These are phyloP conservation scores for Pichia rugopelliculosa DNA, from an alignment of 805 yeast genomes.

Conservation along the genomic window DNA sequence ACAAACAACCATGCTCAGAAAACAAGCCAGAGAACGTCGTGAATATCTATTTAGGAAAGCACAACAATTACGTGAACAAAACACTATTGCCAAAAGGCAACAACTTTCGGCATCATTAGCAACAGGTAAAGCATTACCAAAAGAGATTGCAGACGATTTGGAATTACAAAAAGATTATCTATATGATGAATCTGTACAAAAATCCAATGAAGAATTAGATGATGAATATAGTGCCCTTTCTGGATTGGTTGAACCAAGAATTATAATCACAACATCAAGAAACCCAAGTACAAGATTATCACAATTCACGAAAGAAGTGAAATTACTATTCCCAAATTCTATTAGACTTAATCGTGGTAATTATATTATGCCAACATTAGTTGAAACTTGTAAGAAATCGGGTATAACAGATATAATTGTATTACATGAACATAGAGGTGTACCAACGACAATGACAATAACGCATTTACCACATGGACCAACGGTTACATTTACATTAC, in stretches of 20 bases:
- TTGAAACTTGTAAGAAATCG: constrained; percentile 68
- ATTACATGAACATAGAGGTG: constrained; percentile 96
- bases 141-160: constrained; percentile 83
- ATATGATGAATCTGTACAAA: constrained; percentile 73
- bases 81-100: constrained; percentile 77
- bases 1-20: constrained; percentile 51
- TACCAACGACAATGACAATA: constrained; percentile 86
- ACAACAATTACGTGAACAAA: constrained; percentile 82
- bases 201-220: constrained; percentile 44
- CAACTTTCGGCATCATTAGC: constrained; percentile 84
- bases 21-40: constrained; percentile 94
- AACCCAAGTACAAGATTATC: constrained; percentile 78
- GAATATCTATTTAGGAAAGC: constrained; percentile 89
- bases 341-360: constrained; percentile 91
- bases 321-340: constrained; percentile 82
- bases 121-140: constrained; percentile 81
- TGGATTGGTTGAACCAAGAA: constrained; percentile 85
- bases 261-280: constrained; percentile 89
- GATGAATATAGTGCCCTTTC: constrained; percentile 86
- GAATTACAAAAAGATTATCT: constrained; percentile 73
- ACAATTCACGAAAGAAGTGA: constrained; percentile 90
- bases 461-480: constrained; percentile 99
- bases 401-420: constrained; percentile 80
- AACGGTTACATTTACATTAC: constrained; percentile 86
- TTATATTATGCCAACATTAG: constrained; percentile 76